Conservation (phyloP, 345 rosid species). For the Gossypium turneri region DNA sequence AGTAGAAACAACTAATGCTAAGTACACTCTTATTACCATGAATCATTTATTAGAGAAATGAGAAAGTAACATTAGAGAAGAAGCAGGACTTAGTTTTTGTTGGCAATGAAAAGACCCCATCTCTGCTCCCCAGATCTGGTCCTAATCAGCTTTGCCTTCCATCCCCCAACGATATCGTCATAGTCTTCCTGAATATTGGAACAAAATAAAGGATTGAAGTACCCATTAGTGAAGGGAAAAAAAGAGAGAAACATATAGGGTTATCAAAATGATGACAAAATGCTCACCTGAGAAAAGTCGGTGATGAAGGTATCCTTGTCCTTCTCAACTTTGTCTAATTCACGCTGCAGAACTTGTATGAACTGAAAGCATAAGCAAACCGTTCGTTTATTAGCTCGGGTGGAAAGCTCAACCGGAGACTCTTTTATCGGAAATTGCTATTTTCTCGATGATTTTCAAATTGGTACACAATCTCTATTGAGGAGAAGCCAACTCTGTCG, state of each 20-base stretch:
- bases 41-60: neutral
- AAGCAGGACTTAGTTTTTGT: constrained; percentile 31
- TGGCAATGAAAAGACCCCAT: constrained; percentile 75
- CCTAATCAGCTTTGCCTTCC: constrained; percentile 73
- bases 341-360: constrained; percentile 60
- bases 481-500: no score
- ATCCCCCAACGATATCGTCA: constrained; percentile 60
- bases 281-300: constrained; percentile 73
- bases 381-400: neutral
- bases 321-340: constrained; percentile 60
- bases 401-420: no score
- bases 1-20: neutral
- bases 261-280: neutral
- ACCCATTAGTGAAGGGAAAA: neutral
- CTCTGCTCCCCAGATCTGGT: constrained; percentile 71
- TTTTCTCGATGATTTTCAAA: no score
- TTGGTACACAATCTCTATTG: no score
- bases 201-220: neutral
- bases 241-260: neutral
- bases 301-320: constrained; percentile 63
- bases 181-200: constrained; percentile 61
- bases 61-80: neutral
- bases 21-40: neutral
- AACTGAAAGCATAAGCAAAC: constrained; percentile 48
- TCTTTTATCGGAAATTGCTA: no score